Conservation (phyloP, 371 early-diverging fungal species). For the Lichtheimia ornata region DNA sequence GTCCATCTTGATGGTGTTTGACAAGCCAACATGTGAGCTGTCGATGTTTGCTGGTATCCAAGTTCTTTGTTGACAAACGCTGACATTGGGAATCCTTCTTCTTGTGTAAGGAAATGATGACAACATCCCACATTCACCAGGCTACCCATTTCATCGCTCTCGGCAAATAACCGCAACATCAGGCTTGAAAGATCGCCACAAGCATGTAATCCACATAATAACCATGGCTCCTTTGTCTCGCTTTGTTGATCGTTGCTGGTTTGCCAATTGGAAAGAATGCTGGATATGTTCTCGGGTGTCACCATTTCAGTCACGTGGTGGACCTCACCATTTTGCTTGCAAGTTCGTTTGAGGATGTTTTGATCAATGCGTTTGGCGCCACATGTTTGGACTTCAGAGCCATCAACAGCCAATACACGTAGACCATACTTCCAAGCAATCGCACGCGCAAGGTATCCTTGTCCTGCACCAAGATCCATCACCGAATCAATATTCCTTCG, state of each 20-base stretch:
- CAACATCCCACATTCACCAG: constrained; percentile 88
- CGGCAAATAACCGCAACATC: constrained; percentile 71
- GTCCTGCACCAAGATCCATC: constrained; percentile 73
- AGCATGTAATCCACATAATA: constrained; percentile 84
- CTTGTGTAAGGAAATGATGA: constrained; percentile 73
- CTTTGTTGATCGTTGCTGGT: neutral
- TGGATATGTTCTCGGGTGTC: constrained; percentile 50
- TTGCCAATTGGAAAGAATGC: constrained; percentile 33
- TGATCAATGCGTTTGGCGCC: constrained; percentile 71
- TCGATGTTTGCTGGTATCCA: constrained; percentile 57
- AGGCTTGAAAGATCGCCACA: constrained; percentile 84
- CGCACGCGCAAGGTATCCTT: constrained; percentile 78
- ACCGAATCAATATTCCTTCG: constrained; percentile 45
- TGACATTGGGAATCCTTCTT: constrained; percentile 72
- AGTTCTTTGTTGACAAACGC: constrained; percentile 21
- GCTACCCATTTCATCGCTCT: constrained; percentile 59
- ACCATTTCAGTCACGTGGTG: constrained; percentile 58
- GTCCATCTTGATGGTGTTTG: constrained; percentile 84
- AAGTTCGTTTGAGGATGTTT: constrained; percentile 22
- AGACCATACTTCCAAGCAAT: constrained; percentile 69
- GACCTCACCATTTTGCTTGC: constrained; percentile 11
- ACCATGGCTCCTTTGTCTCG: constrained; percentile 45
- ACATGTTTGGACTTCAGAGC: constrained; percentile 73
- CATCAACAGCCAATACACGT: constrained; percentile 83
- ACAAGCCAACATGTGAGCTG: constrained; percentile 82